Conservation (phyloP, 495 filamentous ascomycete genomes). For the Cercophora newfieldiana region DNA sequence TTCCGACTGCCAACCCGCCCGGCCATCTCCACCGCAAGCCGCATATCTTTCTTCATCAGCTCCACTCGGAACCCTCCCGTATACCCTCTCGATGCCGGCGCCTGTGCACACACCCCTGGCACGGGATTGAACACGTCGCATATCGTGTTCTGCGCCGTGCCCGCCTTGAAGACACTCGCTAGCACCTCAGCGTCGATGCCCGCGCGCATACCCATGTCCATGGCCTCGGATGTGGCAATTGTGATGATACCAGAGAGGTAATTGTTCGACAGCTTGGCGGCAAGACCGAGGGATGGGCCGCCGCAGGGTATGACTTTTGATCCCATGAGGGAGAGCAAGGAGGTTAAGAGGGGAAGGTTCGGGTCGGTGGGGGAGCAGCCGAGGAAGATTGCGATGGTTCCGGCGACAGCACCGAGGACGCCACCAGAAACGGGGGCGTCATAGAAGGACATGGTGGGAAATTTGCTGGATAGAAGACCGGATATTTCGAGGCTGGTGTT, state of each 20-base stretch:
- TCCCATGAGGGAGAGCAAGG: slow-evolving; percentile 48
- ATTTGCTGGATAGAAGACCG: slow-evolving; percentile 21
- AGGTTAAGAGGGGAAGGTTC: slow-evolving; percentile 15
- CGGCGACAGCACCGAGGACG: slow-evolving; percentile 46
- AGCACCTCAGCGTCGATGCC: slow-evolving; percentile 52
- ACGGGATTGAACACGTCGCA: slow-evolving; percentile 53
- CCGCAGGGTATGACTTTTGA: slow-evolving; percentile 53
- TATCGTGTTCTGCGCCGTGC: slow-evolving; percentile 53
- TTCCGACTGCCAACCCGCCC: slow-evolving; percentile 44
- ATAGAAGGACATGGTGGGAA: slow-evolving; percentile 30
- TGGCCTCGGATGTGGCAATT: slow-evolving; percentile 52
- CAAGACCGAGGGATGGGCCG: slow-evolving; percentile 49
- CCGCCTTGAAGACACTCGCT: slow-evolving; percentile 48
- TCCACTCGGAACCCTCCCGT: slow-evolving; percentile 53
- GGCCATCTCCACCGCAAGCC: slow-evolving; percentile 50
- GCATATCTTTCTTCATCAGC: slow-evolving; percentile 57
- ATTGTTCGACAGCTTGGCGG: slow-evolving; percentile 58
- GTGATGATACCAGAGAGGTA: slow-evolving; percentile 56
- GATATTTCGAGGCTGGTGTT: slow-evolving; percentile 31
- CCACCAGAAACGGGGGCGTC: slow-evolving; percentile 34
- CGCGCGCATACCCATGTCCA: slow-evolving; percentile 56
- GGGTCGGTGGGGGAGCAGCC: slow-evolving; percentile 21
- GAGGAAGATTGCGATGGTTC: slow-evolving; percentile 46
- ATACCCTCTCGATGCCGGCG: slow-evolving; percentile 51
- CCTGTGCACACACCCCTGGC: slow-evolving; percentile 50